phyloP scores from a whole-genome alignment of 2,329 filamentous ascomycete species.

The Zasmidium cellare region DNA sequence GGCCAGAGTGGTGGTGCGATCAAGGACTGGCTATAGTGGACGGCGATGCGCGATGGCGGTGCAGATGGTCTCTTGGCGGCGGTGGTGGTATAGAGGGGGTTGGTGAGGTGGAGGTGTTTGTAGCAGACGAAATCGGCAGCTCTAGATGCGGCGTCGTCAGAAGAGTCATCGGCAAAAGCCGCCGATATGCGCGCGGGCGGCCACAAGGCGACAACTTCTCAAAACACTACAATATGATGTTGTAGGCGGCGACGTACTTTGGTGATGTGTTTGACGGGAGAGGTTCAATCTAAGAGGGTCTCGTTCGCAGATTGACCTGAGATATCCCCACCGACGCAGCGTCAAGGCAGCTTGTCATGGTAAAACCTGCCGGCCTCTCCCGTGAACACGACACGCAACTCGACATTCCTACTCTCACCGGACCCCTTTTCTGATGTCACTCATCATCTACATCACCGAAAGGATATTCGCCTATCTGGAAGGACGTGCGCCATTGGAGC shows the following conservation, averaged over 20 bases:
- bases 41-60: background rate
- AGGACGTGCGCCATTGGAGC: too few species aligned
- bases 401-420: background rate
- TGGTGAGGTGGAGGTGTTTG: background rate
- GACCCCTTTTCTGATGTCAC: background rate
- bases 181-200: background rate
- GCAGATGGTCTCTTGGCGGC: background rate
- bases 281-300: too few species aligned
- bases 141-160: background rate
- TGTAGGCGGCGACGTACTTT: too few species aligned
- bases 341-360: too few species aligned
- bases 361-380: background rate
- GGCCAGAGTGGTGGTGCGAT: slow-evolving; percentile 22
- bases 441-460: background rate
- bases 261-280: too few species aligned
- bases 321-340: too few species aligned
- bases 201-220: too few species aligned
- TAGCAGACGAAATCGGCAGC: background rate
- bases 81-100: background rate
- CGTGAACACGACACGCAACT: background rate
- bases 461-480: background rate
- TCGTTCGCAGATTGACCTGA: too few species aligned
- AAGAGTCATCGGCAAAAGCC: background rate
- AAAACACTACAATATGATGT: too few species aligned
- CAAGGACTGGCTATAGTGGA: background rate